Evolutionary conservation across 176 grass and related monocot genomes (phyloP), one percentile per base, ranked within the genome.

Genomic region (Oryza glaberrima): DNA sequence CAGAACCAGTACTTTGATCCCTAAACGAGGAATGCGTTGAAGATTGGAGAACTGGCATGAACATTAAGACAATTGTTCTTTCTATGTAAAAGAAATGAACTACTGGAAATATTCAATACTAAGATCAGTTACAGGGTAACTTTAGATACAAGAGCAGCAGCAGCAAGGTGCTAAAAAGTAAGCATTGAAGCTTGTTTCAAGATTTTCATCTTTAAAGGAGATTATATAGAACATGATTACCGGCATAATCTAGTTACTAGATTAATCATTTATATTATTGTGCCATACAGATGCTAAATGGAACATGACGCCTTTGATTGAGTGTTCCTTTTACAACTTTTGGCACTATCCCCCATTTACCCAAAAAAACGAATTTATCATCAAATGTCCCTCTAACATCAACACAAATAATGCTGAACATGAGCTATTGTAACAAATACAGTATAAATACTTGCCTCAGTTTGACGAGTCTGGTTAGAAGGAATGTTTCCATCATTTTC

Each of bases 391-490:
- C 56, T 49, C 2, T 81, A 91, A 41, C 40, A 48, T 36, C 7
- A 68, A 76, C 46, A 5, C 68, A 61, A 13, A 69, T 35, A 5
- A 44, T 46, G 4, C 9, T 58, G 54, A n/a, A n/a, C 54, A 58
- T 19, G 19, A 58, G 19, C 54, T 58, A n/a, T n/a, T 58, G 54
- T 58, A 58, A 58, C 54, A 58, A 5, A 34, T 46, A 4, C 17
- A 22, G 43, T 61, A 41, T 25, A 77, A 77, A 67, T 69, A 86
- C 88, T 91, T 92, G 76, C 93, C 90, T 99, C 86, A 67, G 45
- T 73, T 49, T 91, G 96, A 72, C 1, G 84, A 66, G 17, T 38
- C 35, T 74, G 87, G 45, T 69, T 82, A 74, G 69, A 44, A 72
- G 67, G 84, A 30, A 76, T 73, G 9, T 76, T 93, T 75, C 83